phyloP scores from a whole-genome alignment of 2,329 filamentous ascomycete species.

The Dactylellina haptotyla region DNA sequence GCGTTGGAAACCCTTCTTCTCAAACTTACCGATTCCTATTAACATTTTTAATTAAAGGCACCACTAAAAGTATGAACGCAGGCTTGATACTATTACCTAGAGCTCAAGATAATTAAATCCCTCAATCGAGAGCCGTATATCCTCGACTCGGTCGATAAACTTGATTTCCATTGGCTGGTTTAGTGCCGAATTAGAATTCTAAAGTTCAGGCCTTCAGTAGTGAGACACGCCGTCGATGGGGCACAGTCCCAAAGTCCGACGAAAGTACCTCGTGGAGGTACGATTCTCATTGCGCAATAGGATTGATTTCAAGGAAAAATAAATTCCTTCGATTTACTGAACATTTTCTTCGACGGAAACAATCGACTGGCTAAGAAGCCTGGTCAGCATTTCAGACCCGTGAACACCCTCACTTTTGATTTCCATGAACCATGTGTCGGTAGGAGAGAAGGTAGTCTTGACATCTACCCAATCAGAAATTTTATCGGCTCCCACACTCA shows the following conservation, averaged over 20 bases:
- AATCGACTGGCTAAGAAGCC: slow-evolving; percentile 51
- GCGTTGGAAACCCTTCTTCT: neutral
- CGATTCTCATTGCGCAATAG: slow-evolving; percentile 37
- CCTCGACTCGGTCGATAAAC: neutral
- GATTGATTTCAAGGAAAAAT: slow-evolving; percentile 14
- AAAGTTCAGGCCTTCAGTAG: slow-evolving; percentile 25
- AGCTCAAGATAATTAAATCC: slow-evolving; percentile 46
- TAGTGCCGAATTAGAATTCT: slow-evolving; percentile 28
- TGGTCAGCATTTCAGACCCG: slow-evolving; percentile 36
- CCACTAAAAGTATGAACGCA: too few species aligned
- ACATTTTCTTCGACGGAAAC: slow-evolving; percentile 38
- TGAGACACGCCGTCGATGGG: slow-evolving; percentile 33
- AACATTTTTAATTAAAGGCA: slow-evolving; percentile 1
- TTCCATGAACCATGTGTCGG: slow-evolving; percentile 46
- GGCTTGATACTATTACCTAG: too few species aligned
- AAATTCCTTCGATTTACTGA: slow-evolving; percentile 44
- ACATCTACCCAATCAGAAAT: slow-evolving; percentile 39
- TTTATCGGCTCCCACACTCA: slow-evolving; percentile 49
- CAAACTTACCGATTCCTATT: neutral
- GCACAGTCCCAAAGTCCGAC: slow-evolving; percentile 33
- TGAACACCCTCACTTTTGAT: slow-evolving; percentile 33
- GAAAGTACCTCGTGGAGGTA: neutral
- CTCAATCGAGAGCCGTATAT: slow-evolving; percentile 19
- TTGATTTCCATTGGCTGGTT: slow-evolving; percentile 27
- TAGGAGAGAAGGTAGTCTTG: slow-evolving; percentile 16